These are phyloP conservation scores for Keithomyces neogunnii DNA, from an alignment of 2,329 filamentous ascomycete species.

Conservation along the genomic window DNA sequence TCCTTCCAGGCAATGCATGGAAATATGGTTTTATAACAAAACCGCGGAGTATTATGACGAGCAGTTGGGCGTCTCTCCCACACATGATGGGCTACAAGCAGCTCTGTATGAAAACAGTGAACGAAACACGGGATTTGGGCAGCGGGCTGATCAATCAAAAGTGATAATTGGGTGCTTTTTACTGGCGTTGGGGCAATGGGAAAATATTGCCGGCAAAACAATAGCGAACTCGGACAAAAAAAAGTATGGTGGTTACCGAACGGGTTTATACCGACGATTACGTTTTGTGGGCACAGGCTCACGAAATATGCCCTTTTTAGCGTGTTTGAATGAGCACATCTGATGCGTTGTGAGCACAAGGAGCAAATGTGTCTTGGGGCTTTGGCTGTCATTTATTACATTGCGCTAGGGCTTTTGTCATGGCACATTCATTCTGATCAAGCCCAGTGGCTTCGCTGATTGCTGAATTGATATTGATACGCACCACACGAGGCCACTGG, in stretches of 20 bases:
- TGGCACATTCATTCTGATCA: neutral
- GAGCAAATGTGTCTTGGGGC: neutral
- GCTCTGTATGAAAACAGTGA: neutral
- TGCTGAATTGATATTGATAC: no score
- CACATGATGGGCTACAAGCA: no score
- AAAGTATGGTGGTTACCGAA: neutral
- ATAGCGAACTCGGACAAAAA: neutral
- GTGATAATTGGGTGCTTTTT: neutral
- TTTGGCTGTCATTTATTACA: neutral
- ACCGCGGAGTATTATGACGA: no score
- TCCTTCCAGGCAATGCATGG: neutral
- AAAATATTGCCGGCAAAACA: neutral
- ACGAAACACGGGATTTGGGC: neutral
- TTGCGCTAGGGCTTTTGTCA: neutral
- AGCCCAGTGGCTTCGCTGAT: no score
- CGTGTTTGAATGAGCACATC: neutral
- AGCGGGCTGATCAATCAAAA: conserved; percentile 1
- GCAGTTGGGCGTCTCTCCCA: no score
- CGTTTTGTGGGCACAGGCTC: neutral
- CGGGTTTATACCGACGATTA: neutral
- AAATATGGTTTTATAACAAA: neutral
- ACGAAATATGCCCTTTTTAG: neutral
- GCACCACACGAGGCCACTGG: no score
- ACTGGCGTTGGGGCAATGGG: neutral
- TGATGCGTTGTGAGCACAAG: neutral